A percentile compares a stretch with the other conserved stretches of the same genome.
Evolutionary conservation across 176 grass and related monocot species (phyloP).

Genomic region (Lolium multiflorum): DNA sequence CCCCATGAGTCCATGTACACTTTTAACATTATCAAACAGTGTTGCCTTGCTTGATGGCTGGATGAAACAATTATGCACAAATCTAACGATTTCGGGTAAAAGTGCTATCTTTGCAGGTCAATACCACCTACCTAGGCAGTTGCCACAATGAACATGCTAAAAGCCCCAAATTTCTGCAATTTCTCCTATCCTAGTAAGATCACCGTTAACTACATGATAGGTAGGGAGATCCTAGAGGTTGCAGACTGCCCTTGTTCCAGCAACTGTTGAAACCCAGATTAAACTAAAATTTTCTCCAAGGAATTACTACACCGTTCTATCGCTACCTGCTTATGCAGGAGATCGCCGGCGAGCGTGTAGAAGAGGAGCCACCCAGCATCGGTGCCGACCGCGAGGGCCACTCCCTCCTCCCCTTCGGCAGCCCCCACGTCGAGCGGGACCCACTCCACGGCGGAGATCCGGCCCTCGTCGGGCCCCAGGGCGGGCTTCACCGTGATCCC

Average conservation of each 20-base stretch:
- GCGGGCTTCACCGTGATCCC: conserved; percentile 53
- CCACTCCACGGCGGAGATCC: conserved; percentile 75
- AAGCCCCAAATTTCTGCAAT: neutral
- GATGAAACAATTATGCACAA: neutral
- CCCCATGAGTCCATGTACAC: neutral
- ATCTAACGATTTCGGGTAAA: neutral
- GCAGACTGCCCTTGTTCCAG: neutral
- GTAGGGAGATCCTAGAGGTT: neutral
- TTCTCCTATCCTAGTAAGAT: neutral
- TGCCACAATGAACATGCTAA: neutral
- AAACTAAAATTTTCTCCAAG: too few species aligned
- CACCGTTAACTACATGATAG: neutral
- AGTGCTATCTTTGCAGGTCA: neutral
- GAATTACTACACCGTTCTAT: neutral
- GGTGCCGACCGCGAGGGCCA: conserved; percentile 63
- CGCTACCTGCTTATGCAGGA: conserved; percentile 85
- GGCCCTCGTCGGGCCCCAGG: conserved; percentile 61
- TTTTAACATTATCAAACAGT: neutral
- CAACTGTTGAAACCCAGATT: neutral
- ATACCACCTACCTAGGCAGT: neutral
- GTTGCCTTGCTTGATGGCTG: too few species aligned
- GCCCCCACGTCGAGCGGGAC: conserved; percentile 52
- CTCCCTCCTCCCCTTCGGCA: conserved; percentile 24
- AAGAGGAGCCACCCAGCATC: conserved; percentile 72
- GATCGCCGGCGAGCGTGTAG: conserved; percentile 69